These are phyloP conservation scores for Sporobolus alterniflorus DNA, from an alignment of 202 grass and related monocot species.

Conservation along the genomic window DNA sequence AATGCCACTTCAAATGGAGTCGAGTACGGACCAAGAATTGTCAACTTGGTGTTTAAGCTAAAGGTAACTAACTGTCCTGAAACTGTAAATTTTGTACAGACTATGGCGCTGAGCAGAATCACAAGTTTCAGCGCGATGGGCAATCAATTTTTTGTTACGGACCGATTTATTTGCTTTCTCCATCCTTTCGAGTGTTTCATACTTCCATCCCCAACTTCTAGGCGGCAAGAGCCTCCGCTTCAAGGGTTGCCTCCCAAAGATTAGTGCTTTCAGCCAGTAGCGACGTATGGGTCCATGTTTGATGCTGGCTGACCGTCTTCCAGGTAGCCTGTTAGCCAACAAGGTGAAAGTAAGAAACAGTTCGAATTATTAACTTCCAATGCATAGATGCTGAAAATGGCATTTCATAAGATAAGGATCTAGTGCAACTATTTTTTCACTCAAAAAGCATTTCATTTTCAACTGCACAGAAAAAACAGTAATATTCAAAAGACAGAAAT, in stretches of 20 bases:
- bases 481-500: too few relatives aligned
- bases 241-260: conserved; percentile 88
- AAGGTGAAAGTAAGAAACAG: background rate
- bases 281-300: conserved; percentile 97
- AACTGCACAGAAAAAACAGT: background rate
- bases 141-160: background rate
- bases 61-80: conserved; percentile 18
- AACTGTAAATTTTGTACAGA: conserved; percentile 49
- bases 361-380: background rate
- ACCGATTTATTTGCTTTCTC: conserved; percentile 24
- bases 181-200: conserved; percentile 32
- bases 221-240: conserved; percentile 84
- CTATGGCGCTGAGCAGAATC: background rate
- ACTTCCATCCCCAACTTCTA: conserved; percentile 85
- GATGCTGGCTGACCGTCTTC: conserved; percentile 96
- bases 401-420: background rate
- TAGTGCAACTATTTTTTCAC: background rate
- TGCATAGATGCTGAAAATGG: background rate
- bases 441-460: background rate
- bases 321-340: conserved; percentile 64
- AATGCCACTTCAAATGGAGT: conserved; percentile 20
- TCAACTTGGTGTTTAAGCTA: conserved; percentile 35
- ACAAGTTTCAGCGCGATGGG: background rate
- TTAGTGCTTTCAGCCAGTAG: conserved; percentile 85
- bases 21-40: conserved; percentile 31